These are phyloP conservation scores for Ceratocystis cubensis DNA, from an alignment of 2,329 filamentous ascomycete genomes.

Conservation along the genomic window DNA sequence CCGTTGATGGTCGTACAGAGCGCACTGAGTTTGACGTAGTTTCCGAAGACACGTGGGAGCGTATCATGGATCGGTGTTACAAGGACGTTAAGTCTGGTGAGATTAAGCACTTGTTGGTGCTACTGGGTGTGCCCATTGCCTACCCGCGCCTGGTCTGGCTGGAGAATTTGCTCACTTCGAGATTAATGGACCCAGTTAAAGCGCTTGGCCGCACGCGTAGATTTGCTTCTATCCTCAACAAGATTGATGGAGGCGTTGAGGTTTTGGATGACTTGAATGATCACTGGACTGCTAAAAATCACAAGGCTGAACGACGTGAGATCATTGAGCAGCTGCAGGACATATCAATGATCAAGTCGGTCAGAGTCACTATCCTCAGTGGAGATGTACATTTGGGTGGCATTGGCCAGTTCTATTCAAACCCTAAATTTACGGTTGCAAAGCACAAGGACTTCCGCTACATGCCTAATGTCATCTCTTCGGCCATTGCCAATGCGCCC, in stretches of 20 bases:
- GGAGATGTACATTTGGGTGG: slow-evolving; percentile 91
- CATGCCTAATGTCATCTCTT: slow-evolving; percentile 91
- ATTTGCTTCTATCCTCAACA: slow-evolving; percentile 69
- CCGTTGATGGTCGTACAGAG: slow-evolving; percentile 84
- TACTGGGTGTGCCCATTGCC: slow-evolving; percentile 72
- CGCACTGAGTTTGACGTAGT: slow-evolving; percentile 72
- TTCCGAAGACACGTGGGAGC: slow-evolving; percentile 67
- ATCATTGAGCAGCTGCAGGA: slow-evolving; percentile 87
- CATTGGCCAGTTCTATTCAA: slow-evolving; percentile 89
- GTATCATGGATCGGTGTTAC: slow-evolving; percentile 75
- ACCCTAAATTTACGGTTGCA: slow-evolving; percentile 61
- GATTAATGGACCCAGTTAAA: slow-evolving; percentile 78
- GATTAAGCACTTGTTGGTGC: slow-evolving; percentile 78
- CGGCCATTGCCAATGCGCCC: slow-evolving; percentile 85
- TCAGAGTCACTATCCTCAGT: slow-evolving; percentile 80
- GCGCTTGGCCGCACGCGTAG: slow-evolving; percentile 71
- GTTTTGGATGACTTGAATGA: slow-evolving; percentile 87
- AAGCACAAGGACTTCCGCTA: slow-evolving; percentile 92
- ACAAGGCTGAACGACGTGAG: slow-evolving; percentile 79
- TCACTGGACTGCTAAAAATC: slow-evolving; percentile 92
- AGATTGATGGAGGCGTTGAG: slow-evolving; percentile 83
- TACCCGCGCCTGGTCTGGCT: slow-evolving; percentile 64
- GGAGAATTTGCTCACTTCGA: slow-evolving; percentile 62
- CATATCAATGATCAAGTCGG: slow-evolving; percentile 79
- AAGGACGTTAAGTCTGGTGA: slow-evolving; percentile 70